phyloP scores from a whole-genome alignment of 2,329 filamentous ascomycete species.

The Fusarium graminum region DNA sequence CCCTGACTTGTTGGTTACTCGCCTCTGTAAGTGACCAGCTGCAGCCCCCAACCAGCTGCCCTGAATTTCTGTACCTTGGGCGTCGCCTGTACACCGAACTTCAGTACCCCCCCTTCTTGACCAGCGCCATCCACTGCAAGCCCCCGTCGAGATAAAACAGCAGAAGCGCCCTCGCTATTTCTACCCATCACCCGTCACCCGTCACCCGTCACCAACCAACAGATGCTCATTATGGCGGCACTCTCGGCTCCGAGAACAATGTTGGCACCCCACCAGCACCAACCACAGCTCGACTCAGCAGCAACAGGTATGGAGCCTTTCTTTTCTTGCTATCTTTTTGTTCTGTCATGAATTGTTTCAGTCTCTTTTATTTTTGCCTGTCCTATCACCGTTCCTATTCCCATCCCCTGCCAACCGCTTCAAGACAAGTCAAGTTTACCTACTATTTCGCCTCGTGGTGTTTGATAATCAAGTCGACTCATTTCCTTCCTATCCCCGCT shows the following conservation, averaged over 20 bases:
- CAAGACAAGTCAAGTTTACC: slow-evolving; percentile 14
- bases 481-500: slow-evolving; percentile 28
- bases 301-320: slow-evolving; percentile 44
- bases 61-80: slow-evolving; percentile 35
- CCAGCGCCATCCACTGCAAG: slow-evolving; percentile 29
- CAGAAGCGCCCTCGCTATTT: slow-evolving; percentile 31
- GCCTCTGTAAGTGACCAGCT: slow-evolving; percentile 44
- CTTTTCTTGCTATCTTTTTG: slow-evolving; percentile 26
- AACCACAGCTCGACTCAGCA: slow-evolving; percentile 44
- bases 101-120: slow-evolving; percentile 39
- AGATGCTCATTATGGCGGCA: slow-evolving; percentile 43
- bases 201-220: slow-evolving; percentile 12
- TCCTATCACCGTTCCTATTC: slow-evolving; percentile 10
- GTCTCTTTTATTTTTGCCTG: slow-evolving; percentile 6
- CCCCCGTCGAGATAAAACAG: slow-evolving; percentile 34
- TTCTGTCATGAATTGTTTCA: slow-evolving; percentile 32
- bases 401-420: slow-evolving; percentile 13
- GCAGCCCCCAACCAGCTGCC: slow-evolving; percentile 32
- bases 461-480: slow-evolving; percentile 16
- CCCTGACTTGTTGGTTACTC: slow-evolving; percentile 45
- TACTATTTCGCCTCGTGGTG: slow-evolving; percentile 18
- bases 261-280: slow-evolving; percentile 44
- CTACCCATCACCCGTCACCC: background rate
- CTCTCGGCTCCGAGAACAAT: slow-evolving; percentile 44
- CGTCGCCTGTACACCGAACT: slow-evolving; percentile 43